These are phyloP conservation scores for Skeletonema potamos DNA, from an alignment of 108 stramenopile genomes.

Conservation along the genomic window DNA sequence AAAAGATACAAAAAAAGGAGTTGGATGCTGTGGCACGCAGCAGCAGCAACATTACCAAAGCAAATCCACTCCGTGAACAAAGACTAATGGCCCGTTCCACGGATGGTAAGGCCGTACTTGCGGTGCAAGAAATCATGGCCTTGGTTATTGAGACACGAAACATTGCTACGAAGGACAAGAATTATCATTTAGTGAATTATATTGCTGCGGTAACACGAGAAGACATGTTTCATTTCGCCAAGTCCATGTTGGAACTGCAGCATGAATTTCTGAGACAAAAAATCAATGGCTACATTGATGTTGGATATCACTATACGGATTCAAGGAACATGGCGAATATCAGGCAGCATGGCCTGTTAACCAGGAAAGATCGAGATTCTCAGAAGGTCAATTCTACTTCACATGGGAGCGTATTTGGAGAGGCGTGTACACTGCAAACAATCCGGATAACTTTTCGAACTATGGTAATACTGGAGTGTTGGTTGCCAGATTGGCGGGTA, in stretches of 20 bases:
- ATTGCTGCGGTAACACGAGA: constrained; percentile 21
- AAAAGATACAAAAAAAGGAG: neutral
- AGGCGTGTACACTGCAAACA: constrained; percentile 49
- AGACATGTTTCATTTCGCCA: constrained; percentile 25
- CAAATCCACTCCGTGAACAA: neutral
- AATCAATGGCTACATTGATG: constrained; percentile 8
- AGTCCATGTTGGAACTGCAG: constrained; percentile 14
- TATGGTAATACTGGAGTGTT: constrained; percentile 47
- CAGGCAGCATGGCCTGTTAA: constrained; percentile 27
- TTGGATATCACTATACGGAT: constrained; percentile 52
- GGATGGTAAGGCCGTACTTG: constrained; percentile 10
- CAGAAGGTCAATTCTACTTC: neutral
- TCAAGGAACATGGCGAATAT: constrained; percentile 15
- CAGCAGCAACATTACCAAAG: neutral
- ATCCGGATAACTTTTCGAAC: constrained; percentile 21
- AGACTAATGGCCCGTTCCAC: constrained; percentile 5
- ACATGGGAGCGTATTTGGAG: constrained; percentile 38
- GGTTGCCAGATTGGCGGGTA: constrained; percentile 28
- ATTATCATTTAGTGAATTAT: neutral
- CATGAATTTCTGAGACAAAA: neutral
- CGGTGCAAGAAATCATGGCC: constrained; percentile 17
- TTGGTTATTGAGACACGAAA: neutral
- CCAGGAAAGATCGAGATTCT: constrained; percentile 12
- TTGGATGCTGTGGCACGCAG: too few species aligned
- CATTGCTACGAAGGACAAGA: neutral